These are phyloP conservation scores for Torrubiella hemipterigena DNA, from an alignment of 2,329 filamentous ascomycete genomes.

Conservation along the genomic window DNA sequence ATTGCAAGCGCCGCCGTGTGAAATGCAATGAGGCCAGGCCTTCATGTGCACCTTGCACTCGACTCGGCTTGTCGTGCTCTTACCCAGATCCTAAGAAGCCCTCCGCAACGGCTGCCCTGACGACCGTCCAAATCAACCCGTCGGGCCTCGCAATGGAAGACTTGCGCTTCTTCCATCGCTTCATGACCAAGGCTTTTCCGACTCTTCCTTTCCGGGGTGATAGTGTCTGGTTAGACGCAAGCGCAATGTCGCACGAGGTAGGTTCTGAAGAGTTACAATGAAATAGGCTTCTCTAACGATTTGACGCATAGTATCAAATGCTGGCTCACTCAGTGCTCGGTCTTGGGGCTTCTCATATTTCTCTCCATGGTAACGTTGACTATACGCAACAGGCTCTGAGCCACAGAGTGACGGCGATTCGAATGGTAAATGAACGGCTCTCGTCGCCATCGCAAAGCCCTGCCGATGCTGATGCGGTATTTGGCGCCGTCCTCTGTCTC, in stretches of 20 bases:
- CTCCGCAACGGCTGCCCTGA: too few species aligned
- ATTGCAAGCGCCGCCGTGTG: slow-evolving; percentile 18
- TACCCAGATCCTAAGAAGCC: slow-evolving; percentile 16
- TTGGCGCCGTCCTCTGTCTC: slow-evolving; percentile 21
- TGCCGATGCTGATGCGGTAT: slow-evolving; percentile 22
- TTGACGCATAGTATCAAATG: slow-evolving; percentile 24
- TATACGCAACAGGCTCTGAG: slow-evolving; percentile 17
- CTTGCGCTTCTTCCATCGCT: slow-evolving; percentile 38
- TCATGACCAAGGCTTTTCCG: slow-evolving; percentile 28
- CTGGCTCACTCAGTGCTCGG: slow-evolving; percentile 24
- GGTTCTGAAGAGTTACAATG: too few species aligned
- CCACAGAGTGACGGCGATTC: slow-evolving; percentile 23
- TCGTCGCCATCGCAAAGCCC: slow-evolving; percentile 11
- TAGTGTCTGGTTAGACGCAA: slow-evolving; percentile 20
- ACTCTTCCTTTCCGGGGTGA: slow-evolving; percentile 20
- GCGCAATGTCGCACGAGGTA: slow-evolving; percentile 21
- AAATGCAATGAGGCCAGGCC: slow-evolving; percentile 19
- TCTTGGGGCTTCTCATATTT: slow-evolving; percentile 23
- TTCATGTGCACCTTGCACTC: slow-evolving; percentile 17
- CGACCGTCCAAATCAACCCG: slow-evolving; percentile 7
- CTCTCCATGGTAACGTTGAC: slow-evolving; percentile 14
- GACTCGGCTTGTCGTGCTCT: slow-evolving; percentile 20
- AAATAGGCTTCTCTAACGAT: too few species aligned
- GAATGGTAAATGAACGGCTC: slow-evolving; percentile 20
- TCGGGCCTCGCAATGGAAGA: slow-evolving; percentile 26